Base-by-base conservation (phyloP, 495 filamentous ascomycete species). In the Aspergillus bridgeri region DNA sequence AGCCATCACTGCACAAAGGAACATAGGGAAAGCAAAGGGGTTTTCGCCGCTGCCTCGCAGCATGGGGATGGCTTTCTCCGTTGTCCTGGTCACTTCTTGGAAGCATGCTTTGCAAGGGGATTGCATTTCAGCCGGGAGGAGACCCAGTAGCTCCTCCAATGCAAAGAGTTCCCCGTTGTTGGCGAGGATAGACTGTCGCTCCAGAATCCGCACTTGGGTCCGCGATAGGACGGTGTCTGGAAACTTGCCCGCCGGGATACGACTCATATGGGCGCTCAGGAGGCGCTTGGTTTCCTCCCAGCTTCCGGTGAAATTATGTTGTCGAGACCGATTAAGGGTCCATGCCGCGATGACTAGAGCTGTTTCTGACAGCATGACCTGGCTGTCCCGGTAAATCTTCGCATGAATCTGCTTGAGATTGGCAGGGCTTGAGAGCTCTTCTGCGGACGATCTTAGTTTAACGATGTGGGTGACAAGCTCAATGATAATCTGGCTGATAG, bases 331-430 rank as follows among this genome's bases (percentile, higher is more conserved):
- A 6, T 61, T 56, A 18, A 79, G 58, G 4, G 70, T 70, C 74
- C 74, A 79, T 18, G 73, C 61, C 0, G 72, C 72, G 25, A 79
- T 67, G 24, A 77, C 60, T 17, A 76, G 58, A 0, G 77, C 77
- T n/a, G 71, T 66, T 54, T 75, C 64, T 9, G 76, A 76, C 15
- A 79, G 53, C 33, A 58, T 59, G 22, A 76, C 71, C 48, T 73
- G 77, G 18, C 75, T 68, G 20, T 78, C 68, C 20, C 77, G 73
- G 61, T 78, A 79, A n/a, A 73, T 60, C 23, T 76, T 69, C 2
- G 71, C 72, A 53, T 74, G 73, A 0, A 48, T 71, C 45, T 78
- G 77, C 43, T 76, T 78, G 43, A 76, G 57, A 42, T 72, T 78
- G 6, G 27, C 44, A 1, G 76, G 75, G 1, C 69, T 51, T 13